Conservation (phyloP, 2,329 filamentous ascomycete genomes). For the Colletotrichum sidae region DNA sequence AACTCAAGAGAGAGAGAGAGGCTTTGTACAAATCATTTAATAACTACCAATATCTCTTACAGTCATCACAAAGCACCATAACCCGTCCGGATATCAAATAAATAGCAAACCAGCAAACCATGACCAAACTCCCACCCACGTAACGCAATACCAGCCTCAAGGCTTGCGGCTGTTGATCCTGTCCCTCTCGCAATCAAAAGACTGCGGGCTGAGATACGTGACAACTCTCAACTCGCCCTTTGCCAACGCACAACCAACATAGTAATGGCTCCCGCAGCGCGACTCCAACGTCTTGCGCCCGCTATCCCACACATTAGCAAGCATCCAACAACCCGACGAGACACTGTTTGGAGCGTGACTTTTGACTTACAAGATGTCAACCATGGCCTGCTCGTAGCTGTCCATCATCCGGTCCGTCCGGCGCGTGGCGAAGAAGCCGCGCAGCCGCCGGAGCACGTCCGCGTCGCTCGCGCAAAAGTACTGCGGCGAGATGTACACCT, state of each 20-base stretch:
- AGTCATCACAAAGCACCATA: no score
- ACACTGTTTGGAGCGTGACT: not conserved
- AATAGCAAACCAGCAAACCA: not conserved
- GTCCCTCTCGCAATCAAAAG: constrained; percentile 32
- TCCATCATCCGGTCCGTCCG: constrained; percentile 34
- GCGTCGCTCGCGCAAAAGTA: constrained; percentile 26
- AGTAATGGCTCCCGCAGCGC: constrained; percentile 33
- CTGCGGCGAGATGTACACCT: constrained; percentile 32
- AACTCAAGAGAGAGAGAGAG: no score
- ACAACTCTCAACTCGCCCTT: constrained; percentile 34
- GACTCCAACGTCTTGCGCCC: constrained; percentile 28
- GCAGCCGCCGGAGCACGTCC: constrained; percentile 29
- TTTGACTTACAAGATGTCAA: constrained; percentile 29
- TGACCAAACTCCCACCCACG: not conserved
- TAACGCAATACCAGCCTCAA: not conserved
- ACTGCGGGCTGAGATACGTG: constrained; percentile 34
- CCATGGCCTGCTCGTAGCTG: constrained; percentile 31
- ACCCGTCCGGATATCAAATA: not conserved
- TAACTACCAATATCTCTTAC: no score
- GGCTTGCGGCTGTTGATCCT: constrained; percentile 7
- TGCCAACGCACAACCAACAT: constrained; percentile 29
- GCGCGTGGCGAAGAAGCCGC: constrained; percentile 30
- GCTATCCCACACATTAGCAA: constrained; percentile 8
- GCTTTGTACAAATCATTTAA: no score
- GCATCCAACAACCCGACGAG: not conserved